These are phyloP conservation scores for Niveomyces coronatus DNA, from an alignment of 2,329 filamentous ascomycete genomes.

Conservation along the genomic window DNA sequence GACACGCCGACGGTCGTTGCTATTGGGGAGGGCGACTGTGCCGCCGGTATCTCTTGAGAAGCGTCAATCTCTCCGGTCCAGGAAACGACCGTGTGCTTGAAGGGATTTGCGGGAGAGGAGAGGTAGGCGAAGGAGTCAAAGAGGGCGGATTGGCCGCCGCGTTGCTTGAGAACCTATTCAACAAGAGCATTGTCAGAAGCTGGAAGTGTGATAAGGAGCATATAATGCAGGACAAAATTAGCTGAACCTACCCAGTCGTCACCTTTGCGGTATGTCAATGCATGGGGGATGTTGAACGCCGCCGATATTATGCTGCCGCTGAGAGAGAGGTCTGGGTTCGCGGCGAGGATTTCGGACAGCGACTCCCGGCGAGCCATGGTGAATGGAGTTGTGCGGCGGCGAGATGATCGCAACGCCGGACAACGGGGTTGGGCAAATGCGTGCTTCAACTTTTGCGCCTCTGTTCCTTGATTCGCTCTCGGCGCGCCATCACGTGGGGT, in stretches of 20 bases:
- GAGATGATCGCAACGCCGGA: slow-evolving; percentile 9
- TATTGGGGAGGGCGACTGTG: slow-evolving; percentile 32
- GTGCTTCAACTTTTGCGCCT: too few relatives aligned
- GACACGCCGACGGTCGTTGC: slow-evolving; percentile 39
- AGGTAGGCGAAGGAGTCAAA: slow-evolving; percentile 87
- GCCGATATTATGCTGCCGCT: slow-evolving; percentile 58
- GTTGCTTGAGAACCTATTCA: slow-evolving; percentile 58
- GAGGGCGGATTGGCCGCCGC: slow-evolving; percentile 80
- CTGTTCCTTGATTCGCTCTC: too few relatives aligned
- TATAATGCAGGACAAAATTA: too few relatives aligned
- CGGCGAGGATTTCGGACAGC: slow-evolving; percentile 43
- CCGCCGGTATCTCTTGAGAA: slow-evolving; percentile 34
- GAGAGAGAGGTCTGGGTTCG: slow-evolving; percentile 46
- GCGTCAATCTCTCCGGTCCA: slow-evolving; percentile 84
- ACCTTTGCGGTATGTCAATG: slow-evolving; percentile 46
- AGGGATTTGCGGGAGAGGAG: slow-evolving; percentile 70
- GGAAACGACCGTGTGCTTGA: slow-evolving; percentile 86
- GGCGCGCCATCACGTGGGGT: too few relatives aligned
- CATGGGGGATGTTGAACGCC: slow-evolving; percentile 53
- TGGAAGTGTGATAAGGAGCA: too few relatives aligned
- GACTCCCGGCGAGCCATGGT: slow-evolving; percentile 38
- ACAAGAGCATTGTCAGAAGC: neutral
- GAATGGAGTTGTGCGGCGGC: slow-evolving; percentile 14
- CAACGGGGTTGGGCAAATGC: neutral
- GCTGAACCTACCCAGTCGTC: slow-evolving; percentile 54